Conservation (phyloP, 768 basidiomycete genomes). For the Pleurotus salmoneostramineus region DNA sequence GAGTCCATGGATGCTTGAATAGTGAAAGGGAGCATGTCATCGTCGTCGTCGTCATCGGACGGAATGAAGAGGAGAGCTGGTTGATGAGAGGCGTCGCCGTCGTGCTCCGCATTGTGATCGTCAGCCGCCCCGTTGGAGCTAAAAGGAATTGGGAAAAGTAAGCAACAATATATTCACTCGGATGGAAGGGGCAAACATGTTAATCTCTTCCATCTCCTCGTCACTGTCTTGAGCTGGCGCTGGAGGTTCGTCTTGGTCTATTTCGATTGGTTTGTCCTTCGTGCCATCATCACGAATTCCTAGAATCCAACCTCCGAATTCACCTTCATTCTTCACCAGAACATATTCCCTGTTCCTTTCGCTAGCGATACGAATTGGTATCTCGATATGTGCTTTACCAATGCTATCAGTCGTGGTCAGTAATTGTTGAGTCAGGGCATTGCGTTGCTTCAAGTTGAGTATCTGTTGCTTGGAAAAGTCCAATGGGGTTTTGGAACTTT, state of each 20-base stretch:
- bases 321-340: slow-evolving; percentile 88
- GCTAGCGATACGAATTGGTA: slow-evolving; percentile 92
- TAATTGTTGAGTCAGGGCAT: slow-evolving; percentile 89
- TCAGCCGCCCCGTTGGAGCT: too few species aligned
- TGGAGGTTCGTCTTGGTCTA: slow-evolving; percentile 68
- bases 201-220: slow-evolving; percentile 79
- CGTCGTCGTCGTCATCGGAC: slow-evolving; percentile 43
- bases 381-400: slow-evolving; percentile 83
- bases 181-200: slow-evolving; percentile 38
- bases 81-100: slow-evolving; percentile 19
- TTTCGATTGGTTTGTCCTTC: slow-evolving; percentile 77
- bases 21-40: slow-evolving; percentile 29
- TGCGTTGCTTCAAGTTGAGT: slow-evolving; percentile 82
- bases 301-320: slow-evolving; percentile 89
- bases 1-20: slow-evolving; percentile 59
- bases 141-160: too few species aligned
- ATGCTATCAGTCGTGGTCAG: slow-evolving; percentile 90
- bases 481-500: slow-evolving; percentile 71
- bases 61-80: slow-evolving; percentile 47
- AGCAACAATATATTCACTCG: too few species aligned
- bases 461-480: slow-evolving; percentile 99
- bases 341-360: slow-evolving; percentile 94
- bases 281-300: slow-evolving; percentile 90
- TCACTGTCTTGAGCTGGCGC: slow-evolving; percentile 43
- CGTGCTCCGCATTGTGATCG: too few species aligned